A percentile compares a stretch with the other conserved stretches of the same genome.
phyloP scores from a whole-genome alignment of 768 basidiomycete species.

The Mycena maculata region DNA sequence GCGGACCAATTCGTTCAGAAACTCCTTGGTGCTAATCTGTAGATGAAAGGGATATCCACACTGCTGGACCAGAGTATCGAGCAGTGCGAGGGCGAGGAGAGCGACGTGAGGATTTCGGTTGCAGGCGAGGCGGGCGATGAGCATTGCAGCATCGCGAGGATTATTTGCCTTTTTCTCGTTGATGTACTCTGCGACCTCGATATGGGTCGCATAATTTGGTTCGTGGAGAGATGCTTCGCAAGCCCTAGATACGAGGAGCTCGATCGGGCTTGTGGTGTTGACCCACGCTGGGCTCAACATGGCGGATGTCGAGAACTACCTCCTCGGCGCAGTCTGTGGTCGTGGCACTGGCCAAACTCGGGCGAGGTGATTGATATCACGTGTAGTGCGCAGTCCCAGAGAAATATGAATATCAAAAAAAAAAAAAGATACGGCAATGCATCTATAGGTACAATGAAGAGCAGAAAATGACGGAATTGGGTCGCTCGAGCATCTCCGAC shows the following conservation, averaged over 20 bases:
- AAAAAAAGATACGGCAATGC: background rate
- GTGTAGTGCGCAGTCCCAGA: no score
- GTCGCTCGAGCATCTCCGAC: constrained; percentile 92
- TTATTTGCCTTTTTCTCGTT: constrained; percentile 97
- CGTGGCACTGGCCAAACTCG: constrained; percentile 19
- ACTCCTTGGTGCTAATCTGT: constrained; percentile 97
- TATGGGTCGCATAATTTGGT: constrained; percentile 91
- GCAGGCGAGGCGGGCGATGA: constrained; percentile 85
- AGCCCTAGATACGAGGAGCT: constrained; percentile 81
- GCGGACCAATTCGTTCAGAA: constrained; percentile 97
- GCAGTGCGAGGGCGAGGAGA: constrained; percentile 84
- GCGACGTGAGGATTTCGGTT: constrained; percentile 94
- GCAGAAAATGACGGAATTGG: constrained; percentile 93
- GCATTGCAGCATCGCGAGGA: constrained; percentile 92
- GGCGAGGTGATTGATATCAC: background rate
- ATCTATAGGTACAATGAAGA: constrained; percentile 82
- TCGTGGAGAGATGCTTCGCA: constrained; percentile 89
- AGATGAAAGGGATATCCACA: constrained; percentile 98
- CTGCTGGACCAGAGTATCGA: constrained; percentile 92
- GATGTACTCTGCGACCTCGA: constrained; percentile 94
- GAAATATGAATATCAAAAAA: background rate
- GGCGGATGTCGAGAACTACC: no score
- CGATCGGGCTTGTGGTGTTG: constrained; percentile 70
- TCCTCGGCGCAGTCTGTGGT: no score
- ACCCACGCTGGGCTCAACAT: constrained; percentile 63